These are phyloP conservation scores for Dendryphion nanum DNA, from an alignment of 2,329 filamentous ascomycete genomes.

Conservation along the genomic window DNA sequence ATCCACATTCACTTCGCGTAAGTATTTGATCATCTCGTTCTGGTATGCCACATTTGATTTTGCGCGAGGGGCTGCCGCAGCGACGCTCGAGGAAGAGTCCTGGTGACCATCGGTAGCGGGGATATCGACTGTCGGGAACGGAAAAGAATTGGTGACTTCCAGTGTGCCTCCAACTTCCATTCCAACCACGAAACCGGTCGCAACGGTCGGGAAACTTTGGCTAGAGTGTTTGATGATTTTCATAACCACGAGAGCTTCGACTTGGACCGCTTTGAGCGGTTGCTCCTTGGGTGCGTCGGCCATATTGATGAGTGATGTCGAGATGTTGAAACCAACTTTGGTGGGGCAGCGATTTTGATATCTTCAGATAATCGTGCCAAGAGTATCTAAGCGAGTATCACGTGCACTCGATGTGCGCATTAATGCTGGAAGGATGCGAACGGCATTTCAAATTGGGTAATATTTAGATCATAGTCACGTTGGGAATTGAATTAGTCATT, in stretches of 20 bases:
- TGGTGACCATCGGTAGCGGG: constrained; percentile 50
- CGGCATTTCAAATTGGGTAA: no score
- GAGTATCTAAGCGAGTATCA: no score
- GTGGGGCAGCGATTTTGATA: constrained; percentile 1
- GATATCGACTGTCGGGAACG: constrained; percentile 81
- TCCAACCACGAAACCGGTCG: constrained; percentile 87
- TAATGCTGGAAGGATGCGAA: no score
- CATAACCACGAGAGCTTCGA: constrained; percentile 95
- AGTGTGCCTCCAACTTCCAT: constrained; percentile 82
- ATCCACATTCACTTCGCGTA: constrained; percentile 97
- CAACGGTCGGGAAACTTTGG: constrained; percentile 80
- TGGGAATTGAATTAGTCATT: no score
- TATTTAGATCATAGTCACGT: no score
- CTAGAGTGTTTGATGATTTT: constrained; percentile 97
- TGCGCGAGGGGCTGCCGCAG: constrained; percentile 84
- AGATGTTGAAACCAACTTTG: background rate
- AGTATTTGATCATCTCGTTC: constrained; percentile 93
- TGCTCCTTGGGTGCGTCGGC: constrained; percentile 36
- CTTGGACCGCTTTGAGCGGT: constrained; percentile 82
- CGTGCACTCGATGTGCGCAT: no score
- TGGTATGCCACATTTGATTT: constrained; percentile 89
- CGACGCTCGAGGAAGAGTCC: constrained; percentile 53
- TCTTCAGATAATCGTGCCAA: background rate
- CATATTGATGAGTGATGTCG: constrained; percentile 24
- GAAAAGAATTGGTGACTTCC: constrained; percentile 92